Conservation (phyloP, 257 asterid species). For the Handroanthus guayacan region DNA sequence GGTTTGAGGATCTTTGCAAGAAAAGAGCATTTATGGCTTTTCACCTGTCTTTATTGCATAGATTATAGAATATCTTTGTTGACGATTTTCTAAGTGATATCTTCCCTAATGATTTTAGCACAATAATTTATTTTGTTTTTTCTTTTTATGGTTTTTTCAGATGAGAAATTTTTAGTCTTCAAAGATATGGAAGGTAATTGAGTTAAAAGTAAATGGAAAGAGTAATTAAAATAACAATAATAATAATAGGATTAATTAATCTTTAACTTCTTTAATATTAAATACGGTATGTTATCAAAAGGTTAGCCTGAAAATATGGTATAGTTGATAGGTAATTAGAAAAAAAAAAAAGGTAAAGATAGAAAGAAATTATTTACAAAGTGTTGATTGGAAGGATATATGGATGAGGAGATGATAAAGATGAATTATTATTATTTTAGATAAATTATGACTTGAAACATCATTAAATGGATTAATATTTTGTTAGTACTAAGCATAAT, state of each 20-base stretch:
- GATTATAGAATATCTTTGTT: constrained; percentile 54
- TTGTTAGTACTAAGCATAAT: neutral
- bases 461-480: neutral
- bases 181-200: neutral
- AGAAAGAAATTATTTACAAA: neutral
- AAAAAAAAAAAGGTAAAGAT: neutral
- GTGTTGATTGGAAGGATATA: neutral
- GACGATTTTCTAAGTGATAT: constrained; percentile 39
- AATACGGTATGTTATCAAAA: too few species aligned
- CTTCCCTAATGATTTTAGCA: neutral
- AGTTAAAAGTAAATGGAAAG: neutral
- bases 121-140: neutral
- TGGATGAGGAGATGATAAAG: neutral
- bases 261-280: too few species aligned
- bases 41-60: constrained; percentile 48
- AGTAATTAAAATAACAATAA: too few species aligned
- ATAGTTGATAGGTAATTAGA: neutral
- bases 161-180: too few species aligned
- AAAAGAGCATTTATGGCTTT: constrained; percentile 50
- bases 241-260: too few species aligned
- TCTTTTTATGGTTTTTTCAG: too few species aligned
- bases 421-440: neutral
- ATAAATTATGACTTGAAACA: neutral
- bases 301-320: too few species aligned
- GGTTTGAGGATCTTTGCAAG: constrained; percentile 20